Percentiles rank a stretch among this genome's conserved stretches.
Conservation (phyloP, 768 basidiomycete species). For the Chiua virens region DNA sequence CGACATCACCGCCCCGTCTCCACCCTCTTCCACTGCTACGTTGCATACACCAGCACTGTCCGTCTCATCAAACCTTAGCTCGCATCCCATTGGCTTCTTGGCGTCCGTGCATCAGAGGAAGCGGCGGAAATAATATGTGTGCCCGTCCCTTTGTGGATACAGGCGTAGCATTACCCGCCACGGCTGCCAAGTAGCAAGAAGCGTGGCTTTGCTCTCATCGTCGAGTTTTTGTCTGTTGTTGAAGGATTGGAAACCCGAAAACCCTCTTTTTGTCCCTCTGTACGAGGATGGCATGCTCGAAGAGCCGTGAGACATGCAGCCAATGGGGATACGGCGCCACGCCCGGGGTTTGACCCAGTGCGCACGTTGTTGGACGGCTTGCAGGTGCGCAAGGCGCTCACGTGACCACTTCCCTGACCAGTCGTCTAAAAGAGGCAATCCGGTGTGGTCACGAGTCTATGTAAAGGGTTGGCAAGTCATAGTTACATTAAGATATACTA, state of each 20-base stretch:
- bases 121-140: constrained; percentile 83
- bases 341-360: constrained; percentile 83
- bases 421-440: no score
- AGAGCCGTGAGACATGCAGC: constrained; percentile 26
- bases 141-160: constrained; percentile 72
- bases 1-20: constrained; percentile 83
- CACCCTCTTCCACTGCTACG: constrained; percentile 73
- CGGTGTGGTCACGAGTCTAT: no score
- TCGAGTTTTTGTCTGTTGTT: constrained; percentile 77
- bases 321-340: constrained; percentile 35
- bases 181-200: constrained; percentile 67
- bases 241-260: constrained; percentile 84
- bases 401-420: no score
- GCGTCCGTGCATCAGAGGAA: constrained; percentile 70
- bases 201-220: constrained; percentile 71
- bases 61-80: constrained; percentile 93
- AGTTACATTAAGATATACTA: no score
- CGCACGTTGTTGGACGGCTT: constrained; percentile 66
- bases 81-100: constrained; percentile 83
- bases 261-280: constrained; percentile 72
- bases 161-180: constrained; percentile 30
- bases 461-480: no score
- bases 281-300: constrained; percentile 47
- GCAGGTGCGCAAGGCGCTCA: constrained; percentile 47
- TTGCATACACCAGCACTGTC: constrained; percentile 81